A percentile compares a stretch with the other conserved stretches of the same genome.
Evolutionary conservation across 345 rosid genomes (phyloP).

Genomic region (Citrus sinensis): DNA sequence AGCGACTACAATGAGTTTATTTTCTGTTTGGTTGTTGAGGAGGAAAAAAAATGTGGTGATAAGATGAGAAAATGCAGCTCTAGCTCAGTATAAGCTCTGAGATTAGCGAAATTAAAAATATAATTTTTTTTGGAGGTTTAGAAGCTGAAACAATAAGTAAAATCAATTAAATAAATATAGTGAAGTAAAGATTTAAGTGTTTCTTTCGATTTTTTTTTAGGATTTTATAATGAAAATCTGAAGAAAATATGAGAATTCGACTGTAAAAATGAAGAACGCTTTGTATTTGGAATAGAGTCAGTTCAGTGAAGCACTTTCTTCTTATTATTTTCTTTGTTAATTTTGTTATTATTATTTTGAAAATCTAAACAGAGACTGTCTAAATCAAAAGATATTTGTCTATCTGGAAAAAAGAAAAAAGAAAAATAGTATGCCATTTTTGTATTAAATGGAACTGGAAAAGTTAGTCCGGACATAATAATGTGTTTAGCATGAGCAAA

Average conservation of each 20-base stretch:
- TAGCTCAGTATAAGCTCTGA: not conserved
- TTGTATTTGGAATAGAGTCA: not conserved
- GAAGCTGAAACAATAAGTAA: not conserved
- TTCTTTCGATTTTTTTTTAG: not conserved
- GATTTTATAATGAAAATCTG: not conserved
- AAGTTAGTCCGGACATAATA: not conserved
- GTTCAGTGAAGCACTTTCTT: not conserved
- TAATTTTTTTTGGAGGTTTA: not conserved
- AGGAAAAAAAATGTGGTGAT: not conserved
- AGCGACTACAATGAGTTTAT: not conserved
- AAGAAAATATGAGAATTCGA: not conserved
- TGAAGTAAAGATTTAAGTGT: not conserved
- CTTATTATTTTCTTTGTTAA: not conserved
- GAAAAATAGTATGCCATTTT: too few species aligned
- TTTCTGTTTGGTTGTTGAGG: slow-evolving; percentile 2
- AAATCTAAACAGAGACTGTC: not conserved
- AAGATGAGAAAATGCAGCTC: not conserved
- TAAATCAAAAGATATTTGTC: not conserved
- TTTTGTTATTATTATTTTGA: not conserved
- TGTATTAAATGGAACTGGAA: not conserved
- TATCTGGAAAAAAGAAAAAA: too few species aligned
- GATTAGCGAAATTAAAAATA: not conserved
- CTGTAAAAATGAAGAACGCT: not conserved
- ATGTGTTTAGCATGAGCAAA: not conserved
- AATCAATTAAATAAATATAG: not conserved